Conservation (phyloP, 768 basidiomycete genomes). For the Polyporus arcularius region DNA sequence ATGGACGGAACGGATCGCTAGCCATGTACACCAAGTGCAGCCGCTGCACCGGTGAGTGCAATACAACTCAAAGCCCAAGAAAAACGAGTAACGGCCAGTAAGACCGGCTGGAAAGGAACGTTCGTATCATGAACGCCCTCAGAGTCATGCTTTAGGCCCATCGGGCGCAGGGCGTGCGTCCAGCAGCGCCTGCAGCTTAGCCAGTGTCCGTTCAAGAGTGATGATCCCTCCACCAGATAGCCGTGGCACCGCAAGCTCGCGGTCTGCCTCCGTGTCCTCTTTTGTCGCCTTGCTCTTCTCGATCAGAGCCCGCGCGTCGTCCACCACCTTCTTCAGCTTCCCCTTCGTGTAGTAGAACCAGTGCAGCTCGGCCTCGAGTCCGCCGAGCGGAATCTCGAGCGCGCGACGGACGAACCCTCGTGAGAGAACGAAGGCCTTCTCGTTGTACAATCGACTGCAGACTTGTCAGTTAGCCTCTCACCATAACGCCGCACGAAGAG, state of each 20-base stretch:
- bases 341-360: constrained; percentile 70
- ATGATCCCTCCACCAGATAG: constrained; percentile 80
- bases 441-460: constrained; percentile 84
- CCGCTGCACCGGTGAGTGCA: background rate
- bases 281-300: constrained; percentile 57
- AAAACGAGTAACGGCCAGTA: background rate
- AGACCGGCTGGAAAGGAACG: background rate
- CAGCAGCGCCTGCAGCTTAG: constrained; percentile 55
- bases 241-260: constrained; percentile 66
- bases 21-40: no score
- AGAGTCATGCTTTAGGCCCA: background rate
- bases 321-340: constrained; percentile 68
- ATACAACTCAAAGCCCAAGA: background rate
- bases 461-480: background rate
- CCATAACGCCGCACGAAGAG: background rate
- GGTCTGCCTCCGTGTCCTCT: constrained; percentile 35
- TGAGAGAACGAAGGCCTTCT: constrained; percentile 91
- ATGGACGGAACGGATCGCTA: no score
- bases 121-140: background rate
- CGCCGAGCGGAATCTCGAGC: constrained; percentile 73
- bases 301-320: constrained; percentile 62
- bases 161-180: constrained; percentile 15
- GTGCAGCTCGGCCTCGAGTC: constrained; percentile 69
- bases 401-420: constrained; percentile 90
- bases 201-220: constrained; percentile 72